Evolutionary conservation across 2,329 filamentous ascomycete genomes (phyloP), one percentile per base, ranked within the genome.

Genomic region (Monilinia laxa): DNA sequence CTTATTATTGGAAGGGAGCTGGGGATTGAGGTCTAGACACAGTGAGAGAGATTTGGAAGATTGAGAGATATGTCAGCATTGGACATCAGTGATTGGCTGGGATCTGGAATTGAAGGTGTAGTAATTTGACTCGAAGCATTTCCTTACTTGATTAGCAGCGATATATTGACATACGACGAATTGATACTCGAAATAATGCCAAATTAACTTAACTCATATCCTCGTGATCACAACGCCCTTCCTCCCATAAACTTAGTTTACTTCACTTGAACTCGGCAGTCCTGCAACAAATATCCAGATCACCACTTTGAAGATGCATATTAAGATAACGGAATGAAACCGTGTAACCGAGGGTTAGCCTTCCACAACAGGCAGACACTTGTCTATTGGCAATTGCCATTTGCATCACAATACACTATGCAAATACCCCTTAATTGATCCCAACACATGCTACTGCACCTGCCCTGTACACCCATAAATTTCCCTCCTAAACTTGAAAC

Each of bases 1-100:
- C 75, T 76, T 64, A 76, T 80, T 62, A 77, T 81, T 70, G 76
- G 76, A 40, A 72, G 73, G 66, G 79, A 80, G 63, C 67, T 81
- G 62, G 79, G 78, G 0, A 69, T 76, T 55, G 53, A 71, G 67
- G 68, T 74, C 69, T 73, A 45, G 42, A 28, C 40, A 6, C 11
- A 12, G 28, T 12, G 23, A 52, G 53, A 14, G 20, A 23, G 2
- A 51, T 53, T 25, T 40, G 38, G 49, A 16, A 11, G 42, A 23
- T 20, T n/a, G 20, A 25, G 28, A 16, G 20, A 14, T 52, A 25
- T 14, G 31, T 18, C 14, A 23, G 16, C n/a, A n/a, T 31, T 2
- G 18, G 28, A 23, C 12, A 35, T 20, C 23, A 23, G 47, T 54
- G 25, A 7, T 20, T 52, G 10, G 20, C 28, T 25, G 23, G 16